phyloP scores from a whole-genome alignment of 768 basidiomycete species.

The Phlegmacium glaucopus region DNA sequence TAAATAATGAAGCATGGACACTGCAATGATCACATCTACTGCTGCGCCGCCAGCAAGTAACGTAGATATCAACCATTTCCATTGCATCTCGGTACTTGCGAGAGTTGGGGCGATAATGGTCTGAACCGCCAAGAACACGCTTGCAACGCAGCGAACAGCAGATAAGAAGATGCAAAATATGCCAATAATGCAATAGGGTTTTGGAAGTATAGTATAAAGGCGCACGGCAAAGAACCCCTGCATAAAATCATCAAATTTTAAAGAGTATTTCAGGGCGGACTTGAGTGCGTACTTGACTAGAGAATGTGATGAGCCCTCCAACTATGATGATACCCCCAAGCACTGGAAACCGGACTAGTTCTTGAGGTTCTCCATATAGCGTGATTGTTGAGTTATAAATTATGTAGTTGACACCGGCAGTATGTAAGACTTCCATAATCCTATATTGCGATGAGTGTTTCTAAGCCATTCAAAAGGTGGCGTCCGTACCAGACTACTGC shows the following conservation, averaged over 20 bases:
- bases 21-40: neutral
- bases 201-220: neutral
- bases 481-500: neutral
- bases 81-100: neutral
- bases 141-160: neutral
- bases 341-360: slow-evolving; percentile 17
- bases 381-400: slow-evolving; percentile 30
- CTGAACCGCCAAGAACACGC: neutral
- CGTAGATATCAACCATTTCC: slow-evolving; percentile 1
- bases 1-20: neutral
- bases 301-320: slow-evolving; percentile 25
- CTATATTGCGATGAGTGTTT: slow-evolving; percentile 5
- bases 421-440: slow-evolving; percentile 26
- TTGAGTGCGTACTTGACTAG: slow-evolving; percentile 30
- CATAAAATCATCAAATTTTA: too few relatives aligned
- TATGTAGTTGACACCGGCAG: slow-evolving; percentile 22
- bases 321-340: slow-evolving; percentile 19
- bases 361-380: slow-evolving; percentile 19
- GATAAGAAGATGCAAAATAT: neutral
- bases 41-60: neutral
- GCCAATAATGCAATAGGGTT: neutral
- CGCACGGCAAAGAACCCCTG: neutral
- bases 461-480: neutral
- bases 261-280: too few relatives aligned
- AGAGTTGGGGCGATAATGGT: neutral